Base-by-base conservation (phyloP, 129 eudicot species). In the Escallonia rubra region DNA sequence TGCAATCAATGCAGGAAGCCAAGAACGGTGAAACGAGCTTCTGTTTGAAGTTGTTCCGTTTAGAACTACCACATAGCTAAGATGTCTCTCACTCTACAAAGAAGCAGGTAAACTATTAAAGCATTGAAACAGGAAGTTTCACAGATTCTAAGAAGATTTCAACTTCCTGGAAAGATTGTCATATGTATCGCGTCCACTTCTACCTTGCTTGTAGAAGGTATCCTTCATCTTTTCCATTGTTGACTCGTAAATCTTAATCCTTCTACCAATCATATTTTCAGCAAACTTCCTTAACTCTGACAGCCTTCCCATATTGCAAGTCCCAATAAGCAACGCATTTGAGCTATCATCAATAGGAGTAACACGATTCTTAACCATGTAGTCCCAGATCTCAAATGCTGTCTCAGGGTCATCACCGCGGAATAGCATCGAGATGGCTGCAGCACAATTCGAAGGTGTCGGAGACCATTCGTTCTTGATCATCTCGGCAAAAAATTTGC, bases 391-490 rank as follows among this genome's bases (percentile, higher is more conserved):
- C 65, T 88, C 95, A 46, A 73, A 64, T 3, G 89, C 96, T 70
- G 81, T 86, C 82, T 88, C 98, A 2, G 96, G 98, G 77, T 92
- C 98, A 66, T 88, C 96, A 59, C 74, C 62, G 4, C 88, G 89
- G 57, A 92, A 88, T 49, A 88, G 68, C 91, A 92, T 43, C 9
- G 76, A 65, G 59, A 92, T 88, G 53, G 95, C 96, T 14, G 72
- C 85, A 59, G 87, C 81, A 59, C 86, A 88, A 74, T 83, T 88
- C 45, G 74, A 55, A 57, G 69, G 85, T 7, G 89, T 83, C 64
- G 96, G 96, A 12, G 93, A 78, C 68, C 82, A 84, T 72, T 88
- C 98, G 60, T 92, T 88, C 84, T 86, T 92, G 63, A 70, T 74
- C 95, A 92, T 92, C 80, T 92, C 98, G 3, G 8, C 23, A 70